Evolutionary conservation across 106 monocot genomes (phyloP).

Genomic region (Dendrobium nobile): DNA sequence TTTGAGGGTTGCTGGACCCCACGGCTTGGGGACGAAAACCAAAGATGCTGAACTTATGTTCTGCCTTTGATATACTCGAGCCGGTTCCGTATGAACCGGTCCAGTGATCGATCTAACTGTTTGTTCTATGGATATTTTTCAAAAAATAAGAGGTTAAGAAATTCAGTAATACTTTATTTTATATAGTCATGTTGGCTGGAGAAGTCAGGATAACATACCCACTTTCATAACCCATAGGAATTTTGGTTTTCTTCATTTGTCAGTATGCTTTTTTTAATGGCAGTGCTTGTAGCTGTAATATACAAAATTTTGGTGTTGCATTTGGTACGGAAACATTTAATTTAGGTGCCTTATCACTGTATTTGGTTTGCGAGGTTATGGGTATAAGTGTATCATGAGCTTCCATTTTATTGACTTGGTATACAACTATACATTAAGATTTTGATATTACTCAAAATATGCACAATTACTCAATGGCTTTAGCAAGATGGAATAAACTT

Average conservation of each 20-base stretch:
- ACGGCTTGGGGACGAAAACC: too few relatives aligned
- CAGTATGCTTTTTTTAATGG: not conserved
- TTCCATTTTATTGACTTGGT: not conserved
- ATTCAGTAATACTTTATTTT: not conserved
- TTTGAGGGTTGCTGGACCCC: too few relatives aligned
- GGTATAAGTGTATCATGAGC: not conserved
- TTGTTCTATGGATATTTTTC: not conserved
- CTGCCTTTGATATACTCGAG: too few relatives aligned
- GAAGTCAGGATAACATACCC: not conserved
- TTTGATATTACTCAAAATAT: not conserved
- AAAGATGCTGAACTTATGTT: too few relatives aligned
- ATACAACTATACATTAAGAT: not conserved
- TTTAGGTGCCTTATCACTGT: not conserved
- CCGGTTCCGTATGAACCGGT: too few relatives aligned
- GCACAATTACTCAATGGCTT: not conserved
- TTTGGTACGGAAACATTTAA: not conserved
- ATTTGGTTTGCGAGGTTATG: not conserved
- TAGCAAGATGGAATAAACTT: not conserved
- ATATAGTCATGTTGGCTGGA: not conserved
- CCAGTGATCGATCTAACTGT: too few relatives aligned
- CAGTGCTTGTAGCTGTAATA: not conserved
- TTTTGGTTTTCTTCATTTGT: not conserved
- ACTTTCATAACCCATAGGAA: not conserved
- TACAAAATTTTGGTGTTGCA: not conserved
- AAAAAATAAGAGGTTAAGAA: not conserved